Evolutionary conservation across 495 filamentous ascomycete genomes (phyloP).

Genomic region (Terfezia claveryi): DNA sequence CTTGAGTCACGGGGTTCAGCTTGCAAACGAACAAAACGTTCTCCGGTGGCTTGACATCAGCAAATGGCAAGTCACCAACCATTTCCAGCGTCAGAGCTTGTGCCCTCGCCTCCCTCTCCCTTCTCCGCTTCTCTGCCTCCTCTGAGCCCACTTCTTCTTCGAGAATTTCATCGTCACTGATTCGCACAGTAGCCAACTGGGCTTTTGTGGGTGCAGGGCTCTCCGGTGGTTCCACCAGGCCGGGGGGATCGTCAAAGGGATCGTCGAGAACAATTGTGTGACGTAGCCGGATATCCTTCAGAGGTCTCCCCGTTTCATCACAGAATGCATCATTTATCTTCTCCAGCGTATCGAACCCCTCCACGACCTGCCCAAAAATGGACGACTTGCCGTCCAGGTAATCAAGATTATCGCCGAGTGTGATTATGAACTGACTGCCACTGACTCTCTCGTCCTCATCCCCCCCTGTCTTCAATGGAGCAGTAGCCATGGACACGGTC

Average conservation of each 20-base stretch:
- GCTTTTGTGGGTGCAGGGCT: constrained; percentile 67
- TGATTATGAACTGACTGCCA: constrained; percentile 78
- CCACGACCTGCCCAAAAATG: constrained; percentile 85
- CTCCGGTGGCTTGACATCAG: constrained; percentile 92
- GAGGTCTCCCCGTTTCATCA: constrained; percentile 59
- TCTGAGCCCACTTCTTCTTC: constrained; percentile 55
- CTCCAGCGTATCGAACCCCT: constrained; percentile 78
- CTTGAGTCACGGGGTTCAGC: constrained; percentile 82
- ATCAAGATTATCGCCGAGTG: constrained; percentile 65
- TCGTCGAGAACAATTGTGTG: constrained; percentile 82
- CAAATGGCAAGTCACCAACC: constrained; percentile 93
- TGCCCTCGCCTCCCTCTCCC: constrained; percentile 78
- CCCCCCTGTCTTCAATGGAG: constrained; percentile 21
- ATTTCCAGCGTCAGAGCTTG: constrained; percentile 92
- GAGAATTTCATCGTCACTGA: constrained; percentile 62
- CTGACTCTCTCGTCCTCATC: constrained; percentile 65
- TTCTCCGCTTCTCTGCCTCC: constrained; percentile 51
- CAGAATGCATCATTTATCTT: constrained; percentile 80
- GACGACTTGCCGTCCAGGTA: constrained; percentile 76
- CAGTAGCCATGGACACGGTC: constrained; percentile 88
- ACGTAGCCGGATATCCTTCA: constrained; percentile 80
- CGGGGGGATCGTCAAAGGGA: constrained; percentile 58
- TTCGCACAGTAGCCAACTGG: constrained; percentile 75
- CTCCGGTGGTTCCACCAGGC: constrained; percentile 48
- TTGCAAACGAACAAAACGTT: constrained; percentile 98